A percentile compares a stretch with the other conserved stretches of the same genome.
Conservation (phyloP, 2,329 filamentous ascomycete species). For the Fusarium newnesense region DNA sequence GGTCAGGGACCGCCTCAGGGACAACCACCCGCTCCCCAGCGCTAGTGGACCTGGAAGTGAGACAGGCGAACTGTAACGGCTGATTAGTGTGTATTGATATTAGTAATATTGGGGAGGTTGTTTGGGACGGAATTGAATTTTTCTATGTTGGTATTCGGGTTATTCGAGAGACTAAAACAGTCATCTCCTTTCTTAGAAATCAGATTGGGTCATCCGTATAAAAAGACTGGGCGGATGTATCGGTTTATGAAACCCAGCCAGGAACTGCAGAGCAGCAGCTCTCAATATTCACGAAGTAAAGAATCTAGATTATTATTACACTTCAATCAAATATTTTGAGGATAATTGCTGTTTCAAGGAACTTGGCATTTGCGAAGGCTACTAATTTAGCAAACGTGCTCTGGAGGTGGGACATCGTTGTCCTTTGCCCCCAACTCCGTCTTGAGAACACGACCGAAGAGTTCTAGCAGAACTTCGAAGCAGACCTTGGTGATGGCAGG, state of each 20-base stretch:
- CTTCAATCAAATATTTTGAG: constrained; percentile 15
- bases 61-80: constrained; percentile 20
- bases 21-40: constrained; percentile 40
- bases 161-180: constrained; percentile 27
- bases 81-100: constrained; percentile 22
- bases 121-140: constrained; percentile 17
- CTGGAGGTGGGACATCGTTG: constrained; percentile 69
- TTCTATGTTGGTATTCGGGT: constrained; percentile 27
- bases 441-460: constrained; percentile 83
- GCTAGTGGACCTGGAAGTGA: constrained; percentile 39
- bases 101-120: constrained; percentile 14
- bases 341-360: neutral
- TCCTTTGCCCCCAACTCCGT: constrained; percentile 79
- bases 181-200: constrained; percentile 25
- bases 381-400: constrained; percentile 73
- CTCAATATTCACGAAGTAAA: constrained; percentile 43
- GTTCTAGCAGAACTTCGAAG: constrained; percentile 88
- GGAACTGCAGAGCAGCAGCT: constrained; percentile 26
- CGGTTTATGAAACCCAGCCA: constrained; percentile 26
- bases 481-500: constrained; percentile 87
- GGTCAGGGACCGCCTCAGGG: constrained; percentile 34
- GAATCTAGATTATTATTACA: constrained; percentile 43
- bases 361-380: neutral
- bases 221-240: constrained; percentile 32
- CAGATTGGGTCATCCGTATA: constrained; percentile 32